These are phyloP conservation scores for Ilyonectria sp. DNA, from an alignment of 2,329 filamentous ascomycete species.

Conservation along the genomic window DNA sequence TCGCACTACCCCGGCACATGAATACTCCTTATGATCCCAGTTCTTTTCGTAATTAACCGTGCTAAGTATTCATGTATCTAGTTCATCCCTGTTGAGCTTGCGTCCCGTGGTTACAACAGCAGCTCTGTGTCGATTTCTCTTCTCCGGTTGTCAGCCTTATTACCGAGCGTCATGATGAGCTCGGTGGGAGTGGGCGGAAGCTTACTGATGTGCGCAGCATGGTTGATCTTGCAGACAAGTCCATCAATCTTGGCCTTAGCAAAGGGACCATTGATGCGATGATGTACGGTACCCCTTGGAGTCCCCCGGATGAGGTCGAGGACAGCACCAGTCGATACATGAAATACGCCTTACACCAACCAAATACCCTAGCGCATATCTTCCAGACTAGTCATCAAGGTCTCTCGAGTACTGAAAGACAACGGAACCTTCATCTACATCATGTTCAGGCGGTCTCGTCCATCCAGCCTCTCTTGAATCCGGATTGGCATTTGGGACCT, in stretches of 20 bases:
- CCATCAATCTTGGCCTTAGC: constrained; percentile 70
- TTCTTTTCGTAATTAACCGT: background rate
- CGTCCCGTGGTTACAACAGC: constrained; percentile 63
- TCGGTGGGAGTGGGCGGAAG: constrained; percentile 63
- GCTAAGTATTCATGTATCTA: constrained; percentile 42
- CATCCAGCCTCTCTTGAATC: constrained; percentile 62
- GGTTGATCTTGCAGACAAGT: constrained; percentile 54
- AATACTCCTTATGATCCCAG: background rate
- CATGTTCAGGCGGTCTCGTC: constrained; percentile 71
- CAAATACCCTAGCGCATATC: background rate
- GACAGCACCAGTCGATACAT: constrained; percentile 65
- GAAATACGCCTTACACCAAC: constrained; percentile 55
- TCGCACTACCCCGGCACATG: background rate
- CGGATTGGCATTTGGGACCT: constrained; percentile 60
- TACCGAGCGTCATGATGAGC: constrained; percentile 54
- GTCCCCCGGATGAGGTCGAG: constrained; percentile 63
- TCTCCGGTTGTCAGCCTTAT: constrained; percentile 55
- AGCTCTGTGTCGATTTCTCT: constrained; percentile 72
- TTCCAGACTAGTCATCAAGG: constrained; percentile 37
- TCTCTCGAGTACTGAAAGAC: constrained; percentile 61
- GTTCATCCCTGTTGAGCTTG: constrained; percentile 67
- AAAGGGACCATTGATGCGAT: constrained; percentile 71
- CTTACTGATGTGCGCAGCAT: constrained; percentile 68
- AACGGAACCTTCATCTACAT: constrained; percentile 66
- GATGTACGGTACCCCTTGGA: constrained; percentile 69